Evolutionary conservation across 1,139 yeast genomes (phyloP).

Genomic region (Hyphopichia fennica): DNA sequence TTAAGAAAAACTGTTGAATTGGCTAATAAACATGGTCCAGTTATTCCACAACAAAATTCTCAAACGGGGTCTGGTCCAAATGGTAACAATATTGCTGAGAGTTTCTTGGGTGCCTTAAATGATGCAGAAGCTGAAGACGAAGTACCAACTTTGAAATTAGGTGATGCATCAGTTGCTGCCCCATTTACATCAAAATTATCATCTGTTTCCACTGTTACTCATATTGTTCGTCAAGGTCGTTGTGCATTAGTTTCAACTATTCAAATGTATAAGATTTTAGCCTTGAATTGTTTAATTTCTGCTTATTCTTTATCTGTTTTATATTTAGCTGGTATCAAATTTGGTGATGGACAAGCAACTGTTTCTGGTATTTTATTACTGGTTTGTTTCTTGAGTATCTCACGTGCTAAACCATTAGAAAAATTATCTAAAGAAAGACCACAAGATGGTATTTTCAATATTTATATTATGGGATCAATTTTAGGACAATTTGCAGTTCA

Average conservation of each 20-base stretch:
- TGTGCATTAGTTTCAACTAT: conserved; percentile 96
- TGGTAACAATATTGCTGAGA: conserved; percentile 60
- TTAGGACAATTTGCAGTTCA: conserved; percentile 96
- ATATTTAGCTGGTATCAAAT: conserved; percentile 95
- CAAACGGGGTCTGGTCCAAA: conserved; percentile 25
- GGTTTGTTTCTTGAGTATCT: conserved; percentile 92
- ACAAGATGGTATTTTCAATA: conserved; percentile 94
- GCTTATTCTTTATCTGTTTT: conserved; percentile 94
- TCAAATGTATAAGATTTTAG: conserved; percentile 97
- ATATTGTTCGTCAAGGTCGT: conserved; percentile 97
- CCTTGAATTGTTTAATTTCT: conserved; percentile 93
- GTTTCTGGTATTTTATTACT: conserved; percentile 87
- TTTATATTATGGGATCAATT: conserved; percentile 95
- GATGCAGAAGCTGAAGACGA: conserved; percentile 76
- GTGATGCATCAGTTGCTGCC: conserved; percentile 99
- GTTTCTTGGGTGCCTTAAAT: conserved; percentile 67
- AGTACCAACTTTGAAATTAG: conserved; percentile 90
- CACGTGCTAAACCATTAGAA: conserved; percentile 89
- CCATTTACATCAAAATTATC: conserved; percentile 96
- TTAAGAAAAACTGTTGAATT: conserved; percentile 57
- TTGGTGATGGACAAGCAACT: conserved; percentile 97
- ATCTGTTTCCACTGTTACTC: conserved; percentile 88
- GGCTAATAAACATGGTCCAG: conserved; percentile 42
- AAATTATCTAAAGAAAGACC: conserved; percentile 94
- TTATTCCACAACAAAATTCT: conserved; percentile 24